phyloP scores from a whole-genome alignment of 2,329 filamentous ascomycete species.

The Macrophomina tecta region DNA sequence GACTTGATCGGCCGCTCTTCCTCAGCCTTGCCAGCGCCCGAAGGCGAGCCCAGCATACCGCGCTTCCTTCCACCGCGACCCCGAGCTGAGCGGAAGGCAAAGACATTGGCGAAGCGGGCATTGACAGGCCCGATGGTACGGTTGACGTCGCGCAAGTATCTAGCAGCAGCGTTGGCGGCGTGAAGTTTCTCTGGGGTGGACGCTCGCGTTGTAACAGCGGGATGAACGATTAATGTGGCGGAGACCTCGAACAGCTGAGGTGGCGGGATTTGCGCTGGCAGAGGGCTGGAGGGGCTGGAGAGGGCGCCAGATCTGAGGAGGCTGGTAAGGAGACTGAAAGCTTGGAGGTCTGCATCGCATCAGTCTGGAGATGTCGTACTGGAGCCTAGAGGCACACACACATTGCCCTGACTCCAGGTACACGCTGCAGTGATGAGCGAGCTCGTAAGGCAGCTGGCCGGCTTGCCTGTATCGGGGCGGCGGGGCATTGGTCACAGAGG shows the following conservation, averaged over 20 bases:
- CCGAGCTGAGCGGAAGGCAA: constrained; percentile 62
- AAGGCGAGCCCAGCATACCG: constrained; percentile 28
- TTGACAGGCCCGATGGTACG: constrained; percentile 71
- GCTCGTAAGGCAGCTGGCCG: constrained; percentile 42
- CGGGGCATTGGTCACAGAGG: neutral
- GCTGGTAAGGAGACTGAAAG: constrained; percentile 42
- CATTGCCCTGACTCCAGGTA: constrained; percentile 45
- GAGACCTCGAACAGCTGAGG: constrained; percentile 76
- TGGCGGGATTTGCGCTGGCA: constrained; percentile 68
- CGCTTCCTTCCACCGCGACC: constrained; percentile 26
- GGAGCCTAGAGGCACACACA: constrained; percentile 28
- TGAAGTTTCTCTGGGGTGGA: constrained; percentile 65
- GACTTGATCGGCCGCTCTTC: constrained; percentile 58
- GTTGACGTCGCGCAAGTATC: constrained; percentile 72
- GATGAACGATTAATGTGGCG: constrained; percentile 83
- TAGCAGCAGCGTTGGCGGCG: constrained; percentile 70
- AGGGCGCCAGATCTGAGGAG: constrained; percentile 43
- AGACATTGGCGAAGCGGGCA: constrained; percentile 72
- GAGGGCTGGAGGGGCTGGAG: constrained; percentile 41
- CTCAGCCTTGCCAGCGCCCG: neutral
- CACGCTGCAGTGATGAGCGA: constrained; percentile 44
- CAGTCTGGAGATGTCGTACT: neutral
- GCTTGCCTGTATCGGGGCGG: constrained; percentile 35
- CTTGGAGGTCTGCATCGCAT: constrained; percentile 38
- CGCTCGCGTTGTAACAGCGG: constrained; percentile 75